A percentile compares a stretch with the other conserved stretches of the same genome.
phyloP scores from a whole-genome alignment of 495 filamentous ascomycete genomes.

The Lichina pygmaea region DNA sequence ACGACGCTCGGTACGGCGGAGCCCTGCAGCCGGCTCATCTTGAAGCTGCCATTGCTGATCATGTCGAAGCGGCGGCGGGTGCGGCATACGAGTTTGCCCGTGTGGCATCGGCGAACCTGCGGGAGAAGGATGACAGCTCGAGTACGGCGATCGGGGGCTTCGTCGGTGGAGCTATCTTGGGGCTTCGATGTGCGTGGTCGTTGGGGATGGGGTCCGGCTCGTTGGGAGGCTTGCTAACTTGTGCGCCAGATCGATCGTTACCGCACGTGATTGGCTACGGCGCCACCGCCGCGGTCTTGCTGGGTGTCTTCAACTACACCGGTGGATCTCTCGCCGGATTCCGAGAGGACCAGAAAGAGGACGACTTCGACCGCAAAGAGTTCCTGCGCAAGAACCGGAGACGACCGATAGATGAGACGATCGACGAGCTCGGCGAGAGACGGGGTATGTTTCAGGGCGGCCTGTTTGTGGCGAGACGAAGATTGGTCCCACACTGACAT shows the following conservation, averaged over 20 bases:
- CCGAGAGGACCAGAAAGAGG: conserved; percentile 27
- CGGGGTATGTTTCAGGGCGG: conserved; percentile 34
- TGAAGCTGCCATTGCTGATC: neutral
- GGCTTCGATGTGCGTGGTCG: conserved; percentile 26
- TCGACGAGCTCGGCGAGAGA: conserved; percentile 67
- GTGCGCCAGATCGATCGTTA: conserved; percentile 37
- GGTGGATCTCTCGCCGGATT: conserved; percentile 38
- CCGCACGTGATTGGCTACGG: conserved; percentile 62
- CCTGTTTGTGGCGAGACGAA: neutral
- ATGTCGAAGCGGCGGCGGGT: conserved; percentile 42
- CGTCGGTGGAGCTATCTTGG: conserved; percentile 38
- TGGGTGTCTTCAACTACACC: conserved; percentile 51
- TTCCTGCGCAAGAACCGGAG: conserved; percentile 44
- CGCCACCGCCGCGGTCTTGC: conserved; percentile 28
- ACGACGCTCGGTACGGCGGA: conserved; percentile 30
- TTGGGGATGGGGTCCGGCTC: too few species aligned
- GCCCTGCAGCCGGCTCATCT: neutral
- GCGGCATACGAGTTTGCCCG: conserved; percentile 53
- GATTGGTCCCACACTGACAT: neutral
- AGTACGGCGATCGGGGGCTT: conserved; percentile 52
- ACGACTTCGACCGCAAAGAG: conserved; percentile 64
- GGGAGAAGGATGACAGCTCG: conserved; percentile 43
- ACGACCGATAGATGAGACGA: conserved; percentile 55
- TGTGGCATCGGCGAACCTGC: conserved; percentile 46
- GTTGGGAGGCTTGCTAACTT: too few species aligned